These are phyloP conservation scores for Apocynum venetum DNA, from an alignment of 257 asterid species.

Conservation along the genomic window DNA sequence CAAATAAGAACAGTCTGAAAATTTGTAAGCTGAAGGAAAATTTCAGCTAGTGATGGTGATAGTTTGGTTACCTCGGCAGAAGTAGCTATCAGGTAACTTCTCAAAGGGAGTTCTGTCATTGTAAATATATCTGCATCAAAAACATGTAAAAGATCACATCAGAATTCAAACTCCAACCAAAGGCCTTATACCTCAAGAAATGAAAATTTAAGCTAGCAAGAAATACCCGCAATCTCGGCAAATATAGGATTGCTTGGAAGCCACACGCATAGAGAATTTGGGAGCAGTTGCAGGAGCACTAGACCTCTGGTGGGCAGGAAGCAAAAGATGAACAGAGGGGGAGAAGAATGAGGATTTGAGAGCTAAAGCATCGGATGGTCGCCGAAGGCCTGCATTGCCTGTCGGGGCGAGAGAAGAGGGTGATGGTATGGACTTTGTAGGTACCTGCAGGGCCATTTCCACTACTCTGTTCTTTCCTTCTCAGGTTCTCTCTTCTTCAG, in stretches of 20 bases:
- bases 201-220: neutral
- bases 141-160: slow-evolving; percentile 1
- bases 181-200: neutral
- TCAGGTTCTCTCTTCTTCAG: neutral
- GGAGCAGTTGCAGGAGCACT: slow-evolving; percentile 50
- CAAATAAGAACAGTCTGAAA: neutral
- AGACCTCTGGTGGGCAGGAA: slow-evolving; percentile 31
- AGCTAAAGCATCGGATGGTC: slow-evolving; percentile 36
- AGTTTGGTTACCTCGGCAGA: slow-evolving; percentile 73
- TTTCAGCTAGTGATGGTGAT: neutral
- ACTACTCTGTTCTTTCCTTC: neutral
- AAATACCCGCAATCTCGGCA: slow-evolving; percentile 95
- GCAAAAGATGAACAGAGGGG: slow-evolving; percentile 52
- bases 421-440: slow-evolving; percentile 37
- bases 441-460: slow-evolving; percentile 56
- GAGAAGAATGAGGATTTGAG: slow-evolving; percentile 64
- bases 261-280: slow-evolving; percentile 65
- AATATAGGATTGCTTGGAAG: slow-evolving; percentile 84
- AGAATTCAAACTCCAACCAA: neutral
- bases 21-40: neutral
- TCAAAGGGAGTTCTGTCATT: slow-evolving; percentile 83
- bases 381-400: slow-evolving; percentile 48
- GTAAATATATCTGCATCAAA: slow-evolving; percentile 74
- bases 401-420: slow-evolving; percentile 28
- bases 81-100: slow-evolving; percentile 74